phyloP scores from a whole-genome alignment of 257 asterid species.

The Ophiorrhiza pumila region DNA sequence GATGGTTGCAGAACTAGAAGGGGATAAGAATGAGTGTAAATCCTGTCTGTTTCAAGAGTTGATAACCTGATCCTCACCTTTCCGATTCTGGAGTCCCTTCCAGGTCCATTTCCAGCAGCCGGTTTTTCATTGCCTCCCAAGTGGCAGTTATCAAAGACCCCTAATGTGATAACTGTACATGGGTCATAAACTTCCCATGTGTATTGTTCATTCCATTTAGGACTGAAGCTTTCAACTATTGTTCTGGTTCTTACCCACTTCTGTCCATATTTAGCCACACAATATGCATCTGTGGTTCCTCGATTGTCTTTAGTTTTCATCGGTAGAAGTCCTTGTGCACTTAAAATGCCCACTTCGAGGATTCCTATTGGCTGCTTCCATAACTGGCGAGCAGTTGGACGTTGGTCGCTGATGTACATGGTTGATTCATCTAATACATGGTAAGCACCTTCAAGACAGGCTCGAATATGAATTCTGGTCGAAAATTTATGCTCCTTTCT shows the following conservation, averaged over 20 bases:
- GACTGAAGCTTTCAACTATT: constrained; percentile 39
- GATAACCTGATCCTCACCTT: constrained; percentile 64
- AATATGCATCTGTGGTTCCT: constrained; percentile 55
- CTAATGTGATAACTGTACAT: constrained; percentile 58
- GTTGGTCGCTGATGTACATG: constrained; percentile 55
- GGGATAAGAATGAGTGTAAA: constrained; percentile 61
- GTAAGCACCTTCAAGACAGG: constrained; percentile 65
- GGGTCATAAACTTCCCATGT: constrained; percentile 76
- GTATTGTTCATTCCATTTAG: constrained; percentile 75
- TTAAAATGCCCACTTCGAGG: constrained; percentile 60
- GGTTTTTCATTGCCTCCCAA: constrained; percentile 38
- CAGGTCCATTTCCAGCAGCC: constrained; percentile 16
- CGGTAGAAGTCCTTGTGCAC: constrained; percentile 49
- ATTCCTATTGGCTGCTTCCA: constrained; percentile 69
- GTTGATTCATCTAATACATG: constrained; percentile 73
- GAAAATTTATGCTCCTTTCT: constrained; percentile 57
- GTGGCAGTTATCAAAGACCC: constrained; percentile 56
- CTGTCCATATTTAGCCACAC: constrained; percentile 71
- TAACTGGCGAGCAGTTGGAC: constrained; percentile 60
- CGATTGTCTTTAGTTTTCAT: constrained; percentile 49
- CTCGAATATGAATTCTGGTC: constrained; percentile 52
- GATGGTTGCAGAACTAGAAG: constrained; percentile 52
- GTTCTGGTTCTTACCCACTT: constrained; percentile 72
- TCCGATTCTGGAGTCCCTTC: constrained; percentile 49
- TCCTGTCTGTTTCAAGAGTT: constrained; percentile 52